Conservation (phyloP, 2,329 filamentous ascomycete species). For the Pyrenochaeta sp. region DNA sequence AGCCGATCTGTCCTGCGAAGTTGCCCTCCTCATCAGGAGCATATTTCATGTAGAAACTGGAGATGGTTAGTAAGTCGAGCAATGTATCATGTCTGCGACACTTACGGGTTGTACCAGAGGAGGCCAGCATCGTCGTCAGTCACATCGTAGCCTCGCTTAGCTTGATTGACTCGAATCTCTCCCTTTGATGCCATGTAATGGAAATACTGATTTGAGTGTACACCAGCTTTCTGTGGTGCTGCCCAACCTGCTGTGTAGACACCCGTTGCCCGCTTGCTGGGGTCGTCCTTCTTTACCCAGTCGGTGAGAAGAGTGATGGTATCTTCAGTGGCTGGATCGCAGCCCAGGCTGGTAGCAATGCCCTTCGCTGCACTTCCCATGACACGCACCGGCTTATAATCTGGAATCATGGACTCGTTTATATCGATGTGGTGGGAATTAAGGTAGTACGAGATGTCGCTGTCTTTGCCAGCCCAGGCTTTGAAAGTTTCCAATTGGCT, state of each 20-base stretch:
- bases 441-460: slow-evolving; percentile 94
- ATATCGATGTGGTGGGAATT: slow-evolving; percentile 96
- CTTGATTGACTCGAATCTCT: slow-evolving; percentile 90
- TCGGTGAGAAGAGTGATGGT: slow-evolving; percentile 91
- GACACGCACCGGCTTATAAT: slow-evolving; percentile 80
- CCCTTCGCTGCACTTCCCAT: slow-evolving; percentile 80
- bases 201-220: slow-evolving; percentile 98
- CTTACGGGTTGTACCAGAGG: slow-evolving; percentile 84
- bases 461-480: slow-evolving; percentile 90
- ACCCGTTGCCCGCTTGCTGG: slow-evolving; percentile 77
- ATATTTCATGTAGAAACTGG: slow-evolving; percentile 88
- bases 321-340: slow-evolving; percentile 83
- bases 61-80: slow-evolving; percentile 12
- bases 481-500: slow-evolving; percentile 93
- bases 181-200: slow-evolving; percentile 88
- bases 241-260: slow-evolving; percentile 97
- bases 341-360: slow-evolving; percentile 80
- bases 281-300: slow-evolving; percentile 78
- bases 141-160: slow-evolving; percentile 92
- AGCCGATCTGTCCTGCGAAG: slow-evolving; percentile 89
- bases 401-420: slow-evolving; percentile 89
- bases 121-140: slow-evolving; percentile 79
- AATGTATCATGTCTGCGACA: slow-evolving; percentile 13
- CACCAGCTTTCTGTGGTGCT: slow-evolving; percentile 87
- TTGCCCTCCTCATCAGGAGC: slow-evolving; percentile 94